Conservation (phyloP, 192 early-diverging fungal genomes). For the Backusella sp. region DNA sequence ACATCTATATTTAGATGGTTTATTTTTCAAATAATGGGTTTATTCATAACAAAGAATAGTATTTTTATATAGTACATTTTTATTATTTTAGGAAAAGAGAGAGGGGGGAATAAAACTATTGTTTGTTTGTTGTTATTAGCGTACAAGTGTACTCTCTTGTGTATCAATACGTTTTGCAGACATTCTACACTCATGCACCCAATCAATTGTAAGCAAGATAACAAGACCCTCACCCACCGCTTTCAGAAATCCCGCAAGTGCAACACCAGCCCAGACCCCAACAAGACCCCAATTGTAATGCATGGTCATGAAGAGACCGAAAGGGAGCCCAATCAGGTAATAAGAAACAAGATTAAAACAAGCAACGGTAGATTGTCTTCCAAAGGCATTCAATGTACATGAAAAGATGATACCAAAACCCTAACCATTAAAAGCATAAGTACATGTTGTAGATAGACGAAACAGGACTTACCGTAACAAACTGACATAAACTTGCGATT, state of each 20-base stretch:
- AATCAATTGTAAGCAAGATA: constrained; percentile 16
- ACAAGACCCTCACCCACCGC: constrained; percentile 12
- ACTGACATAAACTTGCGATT: constrained; percentile 18
- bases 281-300: constrained; percentile 16
- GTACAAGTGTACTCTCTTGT: constrained; percentile 9
- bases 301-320: constrained; percentile 25
- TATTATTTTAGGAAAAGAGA: background rate
- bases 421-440: background rate
- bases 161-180: constrained; percentile 6
- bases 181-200: constrained; percentile 13
- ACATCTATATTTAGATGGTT: background rate
- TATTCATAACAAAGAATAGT: background rate
- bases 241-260: constrained; percentile 21
- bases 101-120: background rate
- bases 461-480: constrained; percentile 1
- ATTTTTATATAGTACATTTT: background rate
- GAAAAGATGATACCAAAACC: constrained; percentile 26
- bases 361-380: constrained; percentile 25
- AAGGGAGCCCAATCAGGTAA: constrained; percentile 25
- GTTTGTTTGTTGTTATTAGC: background rate
- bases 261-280: constrained; percentile 27
- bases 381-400: constrained; percentile 21
- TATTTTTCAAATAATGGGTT: background rate
- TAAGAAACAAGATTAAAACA: constrained; percentile 24
- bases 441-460: too few relatives aligned